Base-by-base conservation (phyloP, 331 rosid genomes). In the Quercus lobata region DNA sequence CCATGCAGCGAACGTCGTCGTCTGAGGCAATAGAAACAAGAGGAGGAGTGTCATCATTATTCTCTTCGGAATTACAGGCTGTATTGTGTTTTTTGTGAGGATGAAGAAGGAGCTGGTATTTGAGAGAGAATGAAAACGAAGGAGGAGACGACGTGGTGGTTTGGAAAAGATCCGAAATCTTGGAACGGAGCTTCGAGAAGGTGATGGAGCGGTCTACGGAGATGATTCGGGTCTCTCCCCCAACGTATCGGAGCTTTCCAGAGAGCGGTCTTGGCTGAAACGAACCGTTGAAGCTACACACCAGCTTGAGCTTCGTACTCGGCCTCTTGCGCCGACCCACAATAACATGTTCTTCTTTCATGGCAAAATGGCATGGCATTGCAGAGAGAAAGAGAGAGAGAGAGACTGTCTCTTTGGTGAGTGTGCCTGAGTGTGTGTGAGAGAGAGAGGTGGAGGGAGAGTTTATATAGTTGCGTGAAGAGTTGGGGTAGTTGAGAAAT, bases 141-240 rank as follows among this genome's bases (percentile, higher is more conserved):
- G 37, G 37, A 12, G 69, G 1, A 18, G 69, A 17, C 2, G 69
- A 49, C 1, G 63, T 10, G 24, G 30, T n/a, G 35, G 24, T 56
- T 15, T 66, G 72, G 81, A 61, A 75, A 57, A 83, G 78, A 21
- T 44, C 87, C 66, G 37, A 63, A 49, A 83, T 79, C 54, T 71
- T 83, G 17, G 78, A 76, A 2, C 75, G 79, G 72, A 83, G 78
- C 71, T 71, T 76, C 16, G 80, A 71, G 81, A 79, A 56, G 22
- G 29, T 32, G 66, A 54, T 34, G 25, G 25, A 37, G 3, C 84
- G 84, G 69, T 79, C 81, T 4, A 79, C 75, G 52, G 87, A 79
- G 17, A 79, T 57, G n/a, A 83, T 83, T 21, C 78, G 79, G 57
- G 81, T 30, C 72, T 79, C 87, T 35, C 83, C 87, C 34, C 81